These are phyloP conservation scores for Tetracentron sinense DNA, from an alignment of 164 flowering plant species.

Conservation along the genomic window DNA sequence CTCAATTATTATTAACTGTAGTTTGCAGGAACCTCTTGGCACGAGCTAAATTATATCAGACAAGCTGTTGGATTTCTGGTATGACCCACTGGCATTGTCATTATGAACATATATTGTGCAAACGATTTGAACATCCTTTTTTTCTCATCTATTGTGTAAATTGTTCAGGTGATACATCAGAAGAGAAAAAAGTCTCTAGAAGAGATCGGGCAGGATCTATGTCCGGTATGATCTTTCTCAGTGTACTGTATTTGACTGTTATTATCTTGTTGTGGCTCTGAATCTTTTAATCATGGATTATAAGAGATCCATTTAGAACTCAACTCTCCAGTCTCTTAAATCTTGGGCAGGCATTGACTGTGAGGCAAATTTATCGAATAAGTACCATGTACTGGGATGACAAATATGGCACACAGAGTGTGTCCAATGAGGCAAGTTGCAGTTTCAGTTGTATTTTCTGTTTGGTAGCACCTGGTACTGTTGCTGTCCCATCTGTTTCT, in stretches of 20 bases:
- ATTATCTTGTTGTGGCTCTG: background rate
- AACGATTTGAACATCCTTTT: background rate
- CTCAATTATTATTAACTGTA: constrained; percentile 29
- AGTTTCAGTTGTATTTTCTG: background rate
- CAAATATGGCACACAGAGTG: constrained; percentile 94
- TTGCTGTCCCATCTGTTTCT: constrained; percentile 8
- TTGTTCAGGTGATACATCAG: constrained; percentile 88
- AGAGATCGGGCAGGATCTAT: constrained; percentile 91
- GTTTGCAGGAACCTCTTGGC: constrained; percentile 99
- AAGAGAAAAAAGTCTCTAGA: constrained; percentile 89
- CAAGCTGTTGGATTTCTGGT: constrained; percentile 99
- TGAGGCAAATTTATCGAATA: constrained; percentile 88
- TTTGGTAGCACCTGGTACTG: background rate
- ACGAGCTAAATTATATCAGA: constrained; percentile 83
- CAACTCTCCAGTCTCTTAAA: background rate
- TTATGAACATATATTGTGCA: no score
- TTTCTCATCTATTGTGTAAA: constrained; percentile 2
- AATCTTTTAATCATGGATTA: background rate
- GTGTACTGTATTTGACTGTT: background rate
- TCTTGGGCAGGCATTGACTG: constrained; percentile 65
- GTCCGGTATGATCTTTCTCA: constrained; percentile 59
- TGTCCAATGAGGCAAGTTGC: constrained; percentile 79
- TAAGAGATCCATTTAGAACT: background rate
- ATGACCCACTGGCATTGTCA: constrained; percentile 11
- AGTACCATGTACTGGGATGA: constrained; percentile 99